A percentile compares a stretch with the other conserved stretches of the same genome.
phyloP scores from a whole-genome alignment of 192 early-diverging fungal genomes.

The Podila clonocystis region DNA sequence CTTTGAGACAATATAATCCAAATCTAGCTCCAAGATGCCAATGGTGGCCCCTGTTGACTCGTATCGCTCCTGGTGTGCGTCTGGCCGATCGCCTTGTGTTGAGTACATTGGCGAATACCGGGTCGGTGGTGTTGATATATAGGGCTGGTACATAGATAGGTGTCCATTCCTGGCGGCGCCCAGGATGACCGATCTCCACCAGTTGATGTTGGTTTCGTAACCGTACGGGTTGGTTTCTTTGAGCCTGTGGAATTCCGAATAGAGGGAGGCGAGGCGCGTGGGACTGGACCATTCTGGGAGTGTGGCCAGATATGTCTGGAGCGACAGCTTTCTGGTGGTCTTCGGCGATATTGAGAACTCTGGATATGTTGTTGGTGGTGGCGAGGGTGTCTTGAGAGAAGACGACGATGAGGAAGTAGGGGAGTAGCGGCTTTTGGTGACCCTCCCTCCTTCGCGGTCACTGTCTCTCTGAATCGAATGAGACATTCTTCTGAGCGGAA shows the following conservation, averaged over 20 bases:
- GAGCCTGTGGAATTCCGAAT: slow-evolving; percentile 55
- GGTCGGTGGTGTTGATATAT: neutral
- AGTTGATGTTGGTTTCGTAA: slow-evolving; percentile 52
- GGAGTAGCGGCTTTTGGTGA: slow-evolving; percentile 9
- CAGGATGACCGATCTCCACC: slow-evolving; percentile 53
- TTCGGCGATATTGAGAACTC: slow-evolving; percentile 17
- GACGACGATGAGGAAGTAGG: neutral
- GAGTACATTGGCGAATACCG: neutral
- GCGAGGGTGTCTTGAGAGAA: slow-evolving; percentile 7
- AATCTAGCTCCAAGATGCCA: slow-evolving; percentile 37
- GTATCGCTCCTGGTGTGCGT: neutral
- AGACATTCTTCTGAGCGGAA: too few species aligned
- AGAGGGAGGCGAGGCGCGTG: slow-evolving; percentile 49
- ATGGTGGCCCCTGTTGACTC: slow-evolving; percentile 39
- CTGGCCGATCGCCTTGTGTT: neutral
- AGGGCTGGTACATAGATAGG: slow-evolving; percentile 26
- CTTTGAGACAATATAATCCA: slow-evolving; percentile 25
- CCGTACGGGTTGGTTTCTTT: slow-evolving; percentile 53
- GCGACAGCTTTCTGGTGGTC: slow-evolving; percentile 15
- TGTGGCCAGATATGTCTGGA: slow-evolving; percentile 27
- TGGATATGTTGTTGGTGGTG: slow-evolving; percentile 5
- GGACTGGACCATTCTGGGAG: slow-evolving; percentile 38
- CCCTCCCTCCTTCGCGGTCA: too few species aligned
- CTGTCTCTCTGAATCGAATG: too few species aligned
- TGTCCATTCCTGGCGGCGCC: slow-evolving; percentile 43